These are phyloP conservation scores for Fusarium tuaranense DNA, from an alignment of 2,329 filamentous ascomycete species.

Conservation along the genomic window DNA sequence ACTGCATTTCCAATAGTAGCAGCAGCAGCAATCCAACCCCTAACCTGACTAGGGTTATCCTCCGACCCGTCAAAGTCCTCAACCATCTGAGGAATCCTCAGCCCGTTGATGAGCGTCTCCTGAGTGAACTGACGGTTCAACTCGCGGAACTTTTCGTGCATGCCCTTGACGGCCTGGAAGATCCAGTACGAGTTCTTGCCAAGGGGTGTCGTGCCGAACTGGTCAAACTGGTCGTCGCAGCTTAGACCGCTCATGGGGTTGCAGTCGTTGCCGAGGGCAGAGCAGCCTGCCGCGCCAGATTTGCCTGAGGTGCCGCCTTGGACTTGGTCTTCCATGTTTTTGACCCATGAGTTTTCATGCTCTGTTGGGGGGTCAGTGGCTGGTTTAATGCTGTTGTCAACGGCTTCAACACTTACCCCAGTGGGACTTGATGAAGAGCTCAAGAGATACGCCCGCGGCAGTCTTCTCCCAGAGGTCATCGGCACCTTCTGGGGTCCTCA, in stretches of 20 bases:
- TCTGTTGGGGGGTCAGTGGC: constrained; percentile 6
- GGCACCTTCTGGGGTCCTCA: constrained; percentile 18
- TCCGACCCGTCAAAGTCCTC: constrained; percentile 5
- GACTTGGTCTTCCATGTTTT: constrained; percentile 17
- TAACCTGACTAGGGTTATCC: not conserved
- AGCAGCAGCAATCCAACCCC: constrained; percentile 18
- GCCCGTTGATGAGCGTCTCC: not conserved
- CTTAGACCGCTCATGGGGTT: not conserved
- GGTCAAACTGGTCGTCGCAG: constrained; percentile 15
- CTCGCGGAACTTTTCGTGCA: constrained; percentile 11
- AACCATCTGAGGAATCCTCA: constrained; percentile 12
- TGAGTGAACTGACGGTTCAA: not conserved
- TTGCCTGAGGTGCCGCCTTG: constrained; percentile 12
- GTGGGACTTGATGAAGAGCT: constrained; percentile 6
- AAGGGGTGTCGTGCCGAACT: not conserved
- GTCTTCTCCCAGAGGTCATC: constrained; percentile 13
- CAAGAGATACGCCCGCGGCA: constrained; percentile 5
- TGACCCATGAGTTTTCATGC: constrained; percentile 23
- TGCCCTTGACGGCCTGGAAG: constrained; percentile 21
- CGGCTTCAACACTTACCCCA: constrained; percentile 7
- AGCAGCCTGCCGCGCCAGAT: not conserved
- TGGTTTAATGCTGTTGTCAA: not conserved
- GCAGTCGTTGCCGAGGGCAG: not conserved
- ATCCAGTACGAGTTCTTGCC: constrained; percentile 27
- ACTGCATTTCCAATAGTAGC: constrained; percentile 1